A percentile compares a stretch with the other conserved stretches of the same genome.
These are phyloP conservation scores for Candida silvatica DNA, from an alignment of 805 yeast species.

Conservation along the genomic window DNA sequence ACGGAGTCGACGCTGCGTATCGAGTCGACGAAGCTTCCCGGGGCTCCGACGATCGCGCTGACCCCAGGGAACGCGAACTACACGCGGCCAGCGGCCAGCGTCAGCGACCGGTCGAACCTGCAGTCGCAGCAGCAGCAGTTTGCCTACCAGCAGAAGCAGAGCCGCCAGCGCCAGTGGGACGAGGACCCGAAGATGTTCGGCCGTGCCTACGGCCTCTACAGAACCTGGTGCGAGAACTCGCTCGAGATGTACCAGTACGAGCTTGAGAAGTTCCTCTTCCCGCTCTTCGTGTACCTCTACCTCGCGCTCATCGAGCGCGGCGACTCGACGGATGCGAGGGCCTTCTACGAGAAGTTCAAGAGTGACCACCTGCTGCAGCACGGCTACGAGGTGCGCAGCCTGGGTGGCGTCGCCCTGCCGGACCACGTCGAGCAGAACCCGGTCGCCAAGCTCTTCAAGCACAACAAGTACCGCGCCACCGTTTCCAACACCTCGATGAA, in stretches of 20 bases:
- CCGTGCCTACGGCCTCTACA: conserved; percentile 73
- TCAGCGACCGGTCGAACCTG: conserved; percentile 26
- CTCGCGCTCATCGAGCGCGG: conserved; percentile 68
- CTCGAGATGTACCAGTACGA: conserved; percentile 89
- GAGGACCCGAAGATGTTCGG: conserved; percentile 63
- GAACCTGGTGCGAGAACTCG: conserved; percentile 86
- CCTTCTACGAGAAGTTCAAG: conserved; percentile 67
- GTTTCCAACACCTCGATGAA: conserved; percentile 83
- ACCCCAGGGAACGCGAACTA: conserved; percentile 34
- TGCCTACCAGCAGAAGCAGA: conserved; percentile 16
- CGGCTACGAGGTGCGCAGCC: conserved; percentile 62
- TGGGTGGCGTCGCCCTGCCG: conserved; percentile 67
- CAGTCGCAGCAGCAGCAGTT: conserved; percentile 23
- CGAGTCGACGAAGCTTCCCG: conserved; percentile 62
- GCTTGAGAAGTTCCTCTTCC: conserved; percentile 74
- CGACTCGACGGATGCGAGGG: conserved; percentile 51
- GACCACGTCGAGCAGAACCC: conserved; percentile 81
- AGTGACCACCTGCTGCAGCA: conserved; percentile 70
- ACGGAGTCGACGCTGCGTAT: conserved; percentile 92
- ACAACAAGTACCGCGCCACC: conserved; percentile 63
- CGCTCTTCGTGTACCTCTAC: conserved; percentile 86
- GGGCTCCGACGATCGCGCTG: conserved; percentile 39
- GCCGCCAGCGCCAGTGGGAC: conserved; percentile 30
- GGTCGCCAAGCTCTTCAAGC: conserved; percentile 65
- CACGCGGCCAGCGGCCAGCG: conserved; percentile 24